Percentiles rank a stretch among this genome's conserved stretches.
Evolutionary conservation across 768 basidiomycete species (phyloP).

Genomic region (Kwoniella dendrophila): DNA sequence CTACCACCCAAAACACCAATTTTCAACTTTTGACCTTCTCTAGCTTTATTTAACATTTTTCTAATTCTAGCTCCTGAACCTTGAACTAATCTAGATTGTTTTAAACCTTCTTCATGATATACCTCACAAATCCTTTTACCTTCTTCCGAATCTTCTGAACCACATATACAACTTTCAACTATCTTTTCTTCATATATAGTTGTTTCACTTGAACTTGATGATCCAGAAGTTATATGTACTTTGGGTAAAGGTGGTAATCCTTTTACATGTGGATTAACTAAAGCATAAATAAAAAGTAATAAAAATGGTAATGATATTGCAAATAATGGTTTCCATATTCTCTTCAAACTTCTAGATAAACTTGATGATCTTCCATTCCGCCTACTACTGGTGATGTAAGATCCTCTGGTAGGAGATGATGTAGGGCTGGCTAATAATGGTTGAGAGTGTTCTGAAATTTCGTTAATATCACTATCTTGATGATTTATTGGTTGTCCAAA

Average conservation of each 20-base stretch:
- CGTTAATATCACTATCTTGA: conserved; percentile 1
- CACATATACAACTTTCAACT: conserved; percentile 31
- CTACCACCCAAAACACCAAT: conserved; percentile 53
- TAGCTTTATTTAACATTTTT: conserved; percentile 41
- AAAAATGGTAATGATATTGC: conserved; percentile 34
- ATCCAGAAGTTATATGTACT: conserved; percentile 21
- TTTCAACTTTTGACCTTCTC: conserved; percentile 37
- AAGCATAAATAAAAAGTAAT: conserved; percentile 36
- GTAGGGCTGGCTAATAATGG: neutral
- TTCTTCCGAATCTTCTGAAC: conserved; percentile 33
- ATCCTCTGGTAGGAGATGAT: too few species aligned
- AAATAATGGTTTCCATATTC: conserved; percentile 36
- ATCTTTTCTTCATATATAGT: conserved; percentile 21
- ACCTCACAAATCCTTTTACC: conserved; percentile 43
- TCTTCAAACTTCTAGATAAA: conserved; percentile 8
- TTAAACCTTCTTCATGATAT: conserved; percentile 44
- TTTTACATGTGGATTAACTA: conserved; percentile 43
- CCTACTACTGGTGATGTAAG: too few species aligned
- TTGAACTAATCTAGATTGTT: conserved; percentile 30
- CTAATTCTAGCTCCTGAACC: conserved; percentile 47
- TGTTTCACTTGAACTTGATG: neutral
- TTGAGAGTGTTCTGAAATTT: conserved; percentile 3
- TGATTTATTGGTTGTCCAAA: conserved; percentile 10
- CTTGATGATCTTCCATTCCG: conserved; percentile 1
- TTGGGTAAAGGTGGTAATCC: conserved; percentile 43